These are phyloP conservation scores for Sesbania bispinosa DNA, from an alignment of 306 rosid species.

Conservation along the genomic window DNA sequence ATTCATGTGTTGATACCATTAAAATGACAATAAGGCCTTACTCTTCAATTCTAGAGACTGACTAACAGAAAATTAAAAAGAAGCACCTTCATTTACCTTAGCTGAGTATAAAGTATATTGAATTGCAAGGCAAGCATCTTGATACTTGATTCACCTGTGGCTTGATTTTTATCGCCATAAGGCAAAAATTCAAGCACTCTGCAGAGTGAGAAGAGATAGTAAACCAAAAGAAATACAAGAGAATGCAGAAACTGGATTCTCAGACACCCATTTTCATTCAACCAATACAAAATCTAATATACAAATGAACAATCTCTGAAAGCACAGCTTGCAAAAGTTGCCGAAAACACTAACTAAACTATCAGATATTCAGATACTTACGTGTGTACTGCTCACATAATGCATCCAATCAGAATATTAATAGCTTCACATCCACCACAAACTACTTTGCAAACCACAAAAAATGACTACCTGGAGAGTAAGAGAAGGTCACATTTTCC, in stretches of 20 bases:
- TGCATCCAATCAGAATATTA: conserved; percentile 44
- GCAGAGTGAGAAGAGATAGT: conserved; percentile 20
- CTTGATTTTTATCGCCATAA: conserved; percentile 8
- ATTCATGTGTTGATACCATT: not conserved
- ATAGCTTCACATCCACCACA: conserved; percentile 44
- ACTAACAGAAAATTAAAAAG: not conserved
- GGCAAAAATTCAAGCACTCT: conserved; percentile 21
- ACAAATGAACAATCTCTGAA: conserved; percentile 52
- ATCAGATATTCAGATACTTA: conserved; percentile 41
- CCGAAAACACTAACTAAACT: conserved; percentile 42
- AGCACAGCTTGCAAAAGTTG: conserved; percentile 40
- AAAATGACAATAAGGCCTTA: not conserved
- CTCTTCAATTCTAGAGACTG: not conserved
- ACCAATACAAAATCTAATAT: conserved; percentile 44
- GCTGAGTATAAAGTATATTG: not conserved
- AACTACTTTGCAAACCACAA: conserved; percentile 47
- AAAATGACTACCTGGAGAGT: conserved; percentile 38
- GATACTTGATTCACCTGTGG: conserved; percentile 14
- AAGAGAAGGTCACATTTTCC: conserved; percentile 18
- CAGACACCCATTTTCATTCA: conserved; percentile 42
- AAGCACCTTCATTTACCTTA: conserved; percentile 20
- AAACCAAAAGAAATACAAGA: conserved; percentile 21
- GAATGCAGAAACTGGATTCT: conserved; percentile 11
- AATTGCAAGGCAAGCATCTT: conserved; percentile 15
- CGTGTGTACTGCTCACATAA: conserved; percentile 37